A percentile compares a stretch with the other conserved stretches of the same genome.
Conservation (phyloP, 2,329 filamentous ascomycete genomes). For the Thyridium curvatum region DNA sequence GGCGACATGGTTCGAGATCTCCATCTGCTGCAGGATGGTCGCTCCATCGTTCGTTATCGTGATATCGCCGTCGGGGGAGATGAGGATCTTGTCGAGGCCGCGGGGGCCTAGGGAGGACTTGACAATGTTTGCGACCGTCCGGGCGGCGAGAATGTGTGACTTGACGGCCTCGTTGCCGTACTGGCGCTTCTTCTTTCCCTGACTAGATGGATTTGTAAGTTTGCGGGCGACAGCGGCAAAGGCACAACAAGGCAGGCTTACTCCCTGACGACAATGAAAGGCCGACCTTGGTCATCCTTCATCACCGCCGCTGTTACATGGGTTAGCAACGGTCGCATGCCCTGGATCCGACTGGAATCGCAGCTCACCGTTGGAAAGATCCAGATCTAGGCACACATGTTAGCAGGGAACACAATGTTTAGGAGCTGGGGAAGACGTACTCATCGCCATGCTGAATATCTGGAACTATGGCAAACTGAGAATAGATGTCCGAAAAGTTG, state of each 20-base stretch:
- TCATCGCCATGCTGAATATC: slow-evolving; percentile 49
- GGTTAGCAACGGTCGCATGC: slow-evolving; percentile 10
- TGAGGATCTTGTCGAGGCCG: slow-evolving; percentile 97
- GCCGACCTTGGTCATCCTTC: slow-evolving; percentile 95
- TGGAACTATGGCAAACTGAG: too few relatives aligned
- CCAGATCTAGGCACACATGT: slow-evolving; percentile 54
- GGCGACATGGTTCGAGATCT: slow-evolving; percentile 96
- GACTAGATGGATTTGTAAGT: slow-evolving; percentile 45
- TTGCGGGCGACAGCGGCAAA: slow-evolving; percentile 7
- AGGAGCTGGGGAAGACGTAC: slow-evolving; percentile 31
- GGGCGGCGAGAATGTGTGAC: slow-evolving; percentile 92
- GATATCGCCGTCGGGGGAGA: slow-evolving; percentile 97
- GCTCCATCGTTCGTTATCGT: slow-evolving; percentile 99
- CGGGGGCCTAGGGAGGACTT: slow-evolving; percentile 94
- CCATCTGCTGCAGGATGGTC: slow-evolving; percentile 96
- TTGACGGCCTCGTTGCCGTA: slow-evolving; percentile 97
- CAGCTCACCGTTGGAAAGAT: slow-evolving; percentile 71
- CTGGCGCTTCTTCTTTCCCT: slow-evolving; percentile 95
- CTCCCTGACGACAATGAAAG: slow-evolving; percentile 98
- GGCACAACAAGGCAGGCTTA: slow-evolving; percentile 36
- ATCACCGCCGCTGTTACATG: slow-evolving; percentile 57
- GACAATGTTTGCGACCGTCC: slow-evolving; percentile 94
- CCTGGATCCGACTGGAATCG: slow-evolving; percentile 7
- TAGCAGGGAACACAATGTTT: slow-evolving; percentile 12
- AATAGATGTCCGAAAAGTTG: too few relatives aligned